Percentiles rank a stretch among this genome's conserved stretches.
phyloP scores from a whole-genome alignment of 768 basidiomycete species.

The Termitomyces sp. region DNA sequence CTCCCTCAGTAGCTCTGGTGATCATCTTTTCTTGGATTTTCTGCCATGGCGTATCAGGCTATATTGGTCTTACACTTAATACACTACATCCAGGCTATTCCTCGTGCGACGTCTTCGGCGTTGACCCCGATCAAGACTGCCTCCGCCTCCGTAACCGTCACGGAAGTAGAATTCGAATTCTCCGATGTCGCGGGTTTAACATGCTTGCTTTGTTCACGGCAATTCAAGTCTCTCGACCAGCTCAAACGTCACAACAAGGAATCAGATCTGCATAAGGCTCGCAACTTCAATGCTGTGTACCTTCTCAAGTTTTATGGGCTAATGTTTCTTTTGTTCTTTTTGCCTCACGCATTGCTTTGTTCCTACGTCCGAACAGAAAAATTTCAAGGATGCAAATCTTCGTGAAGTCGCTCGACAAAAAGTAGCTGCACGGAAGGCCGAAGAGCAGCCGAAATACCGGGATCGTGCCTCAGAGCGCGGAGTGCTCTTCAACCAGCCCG shows the following conservation, averaged over 20 bases:
- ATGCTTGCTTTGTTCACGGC: conserved; percentile 88
- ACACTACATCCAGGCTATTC: conserved; percentile 21
- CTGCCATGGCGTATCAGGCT: conserved; percentile 14
- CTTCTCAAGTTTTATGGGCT: conserved; percentile 22
- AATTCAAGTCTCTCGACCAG: conserved; percentile 86
- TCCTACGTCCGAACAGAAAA: conserved; percentile 56
- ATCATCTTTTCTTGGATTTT: conserved; percentile 24
- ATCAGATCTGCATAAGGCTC: conserved; percentile 93
- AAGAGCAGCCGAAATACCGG: conserved; percentile 78
- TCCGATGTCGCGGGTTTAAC: conserved; percentile 69
- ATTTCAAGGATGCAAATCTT: conserved; percentile 66
- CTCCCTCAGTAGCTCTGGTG: conserved; percentile 26
- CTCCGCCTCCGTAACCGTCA: conserved; percentile 12
- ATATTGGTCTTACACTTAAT: conserved; percentile 22
- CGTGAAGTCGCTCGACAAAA: conserved; percentile 75
- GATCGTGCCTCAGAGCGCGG: conserved; percentile 94
- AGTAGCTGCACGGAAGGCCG: conserved; percentile 37
- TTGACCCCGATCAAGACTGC: conserved; percentile 13
- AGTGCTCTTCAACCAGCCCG: conserved; percentile 88
- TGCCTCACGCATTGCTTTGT: conserved; percentile 6
- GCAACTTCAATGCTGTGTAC: conserved; percentile 36
- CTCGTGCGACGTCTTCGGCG: conserved; percentile 14
- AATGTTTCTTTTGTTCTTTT: conserved; percentile 22
- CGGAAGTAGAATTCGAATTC: conserved; percentile 74
- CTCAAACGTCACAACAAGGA: conserved; percentile 88